Evolutionary conservation across 768 basidiomycete species (phyloP).

Genomic region (Amanita brunnescens): DNA sequence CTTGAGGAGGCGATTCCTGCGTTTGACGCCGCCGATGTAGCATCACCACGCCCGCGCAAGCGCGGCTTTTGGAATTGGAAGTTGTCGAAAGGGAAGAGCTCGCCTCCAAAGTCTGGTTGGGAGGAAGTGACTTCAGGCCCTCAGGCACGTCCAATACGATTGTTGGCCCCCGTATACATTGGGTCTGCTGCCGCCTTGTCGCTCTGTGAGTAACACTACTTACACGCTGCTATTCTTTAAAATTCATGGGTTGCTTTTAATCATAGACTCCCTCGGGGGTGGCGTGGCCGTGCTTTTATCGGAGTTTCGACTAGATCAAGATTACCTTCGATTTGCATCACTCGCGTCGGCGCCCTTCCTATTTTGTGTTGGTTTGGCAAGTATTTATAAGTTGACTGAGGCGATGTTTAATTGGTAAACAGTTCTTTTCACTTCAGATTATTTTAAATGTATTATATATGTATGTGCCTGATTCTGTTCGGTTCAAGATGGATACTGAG

Average conservation of each 20-base stretch:
- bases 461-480: constrained; percentile 29
- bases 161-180: constrained; percentile 42
- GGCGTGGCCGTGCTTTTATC: constrained; percentile 51
- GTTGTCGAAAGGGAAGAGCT: constrained; percentile 25
- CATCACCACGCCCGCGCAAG: constrained; percentile 5
- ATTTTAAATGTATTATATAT: constrained; percentile 55
- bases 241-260: constrained; percentile 1
- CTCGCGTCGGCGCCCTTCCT: constrained; percentile 60
- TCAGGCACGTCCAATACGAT: too few species aligned
- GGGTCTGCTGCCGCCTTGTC: constrained; percentile 63
- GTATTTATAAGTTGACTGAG: constrained; percentile 12
- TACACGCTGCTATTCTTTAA: neutral
- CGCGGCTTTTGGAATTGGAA: constrained; percentile 34
- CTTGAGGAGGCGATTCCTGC: constrained; percentile 23
- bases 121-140: too few species aligned
- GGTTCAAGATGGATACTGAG: constrained; percentile 53
- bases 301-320: constrained; percentile 61
- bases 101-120: constrained; percentile 29
- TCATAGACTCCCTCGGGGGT: constrained; percentile 57
- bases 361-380: constrained; percentile 66
- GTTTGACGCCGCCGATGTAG: constrained; percentile 10
- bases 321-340: constrained; percentile 56
- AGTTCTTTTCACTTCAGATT: constrained; percentile 74
- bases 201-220: constrained; percentile 38
- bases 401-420: constrained; percentile 4